phyloP scores from a whole-genome alignment of 768 basidiomycete genomes.

The Termitomyces sp. region DNA sequence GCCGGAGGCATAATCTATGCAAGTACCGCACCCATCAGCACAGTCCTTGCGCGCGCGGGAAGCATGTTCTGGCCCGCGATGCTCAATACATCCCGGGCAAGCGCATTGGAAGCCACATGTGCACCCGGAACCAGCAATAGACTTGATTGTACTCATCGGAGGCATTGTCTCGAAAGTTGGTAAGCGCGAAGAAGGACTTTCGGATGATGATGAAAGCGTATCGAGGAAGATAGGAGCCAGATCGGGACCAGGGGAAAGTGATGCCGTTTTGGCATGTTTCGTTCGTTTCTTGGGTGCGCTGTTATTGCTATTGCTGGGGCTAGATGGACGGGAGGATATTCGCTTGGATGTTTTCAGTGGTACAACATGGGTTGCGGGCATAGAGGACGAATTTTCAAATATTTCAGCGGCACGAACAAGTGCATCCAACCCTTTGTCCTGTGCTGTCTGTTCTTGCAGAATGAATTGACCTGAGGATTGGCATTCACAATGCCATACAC shows the following conservation, averaged over 20 bases:
- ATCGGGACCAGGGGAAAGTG: constrained; percentile 32
- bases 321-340: constrained; percentile 27
- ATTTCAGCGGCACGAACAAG: constrained; percentile 40
- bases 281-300: constrained; percentile 30
- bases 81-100: constrained; percentile 73
- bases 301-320: constrained; percentile 24
- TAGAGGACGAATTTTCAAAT: constrained; percentile 21
- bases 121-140: constrained; percentile 67
- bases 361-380: constrained; percentile 6
- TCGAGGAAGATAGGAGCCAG: constrained; percentile 48
- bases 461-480: constrained; percentile 15
- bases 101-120: constrained; percentile 68
- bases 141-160: constrained; percentile 54
- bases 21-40: constrained; percentile 58
- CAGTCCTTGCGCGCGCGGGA: constrained; percentile 46
- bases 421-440: constrained; percentile 25
- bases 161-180: constrained; percentile 60
- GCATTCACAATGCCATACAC: constrained; percentile 56
- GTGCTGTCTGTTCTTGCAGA: constrained; percentile 3
- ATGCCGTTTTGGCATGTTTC: constrained; percentile 22
- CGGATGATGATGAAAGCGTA: constrained; percentile 22
- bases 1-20: constrained; percentile 53
- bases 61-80: constrained; percentile 54
- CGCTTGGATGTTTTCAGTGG: constrained; percentile 19
- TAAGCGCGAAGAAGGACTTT: constrained; percentile 21